These are phyloP conservation scores for Clathrus columnatus DNA, from an alignment of 768 basidiomycete species.

Conservation along the genomic window DNA sequence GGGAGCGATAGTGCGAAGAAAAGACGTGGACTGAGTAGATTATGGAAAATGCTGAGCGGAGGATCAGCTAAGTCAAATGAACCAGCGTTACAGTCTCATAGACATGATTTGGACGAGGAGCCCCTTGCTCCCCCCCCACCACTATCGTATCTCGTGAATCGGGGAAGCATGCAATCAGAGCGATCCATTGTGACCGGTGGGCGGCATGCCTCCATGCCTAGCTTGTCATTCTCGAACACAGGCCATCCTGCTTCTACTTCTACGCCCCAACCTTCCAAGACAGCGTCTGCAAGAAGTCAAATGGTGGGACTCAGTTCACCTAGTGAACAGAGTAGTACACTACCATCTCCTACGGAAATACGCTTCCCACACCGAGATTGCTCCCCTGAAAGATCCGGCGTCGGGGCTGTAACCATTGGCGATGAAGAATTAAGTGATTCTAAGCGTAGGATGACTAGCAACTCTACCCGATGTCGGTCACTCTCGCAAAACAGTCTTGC, in stretches of 20 bases:
- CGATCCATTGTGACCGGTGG: constrained; percentile 38
- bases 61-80: constrained; percentile 34
- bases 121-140: constrained; percentile 89
- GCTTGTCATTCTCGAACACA: constrained; percentile 27
- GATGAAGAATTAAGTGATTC: constrained; percentile 5
- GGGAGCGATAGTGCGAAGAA: constrained; percentile 49
- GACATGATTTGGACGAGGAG: constrained; percentile 41
- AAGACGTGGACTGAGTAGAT: constrained; percentile 67
- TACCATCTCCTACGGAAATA: constrained; percentile 16
- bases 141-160: constrained; percentile 71
- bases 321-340: constrained; percentile 9
- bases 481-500: background rate
- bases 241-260: constrained; percentile 13
- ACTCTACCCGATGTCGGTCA: constrained; percentile 1
- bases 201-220: constrained; percentile 63
- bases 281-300: background rate
- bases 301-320: constrained; percentile 3
- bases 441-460: background rate
- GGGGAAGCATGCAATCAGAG: constrained; percentile 21
- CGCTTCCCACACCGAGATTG: constrained; percentile 14
- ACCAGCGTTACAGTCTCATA: constrained; percentile 29
- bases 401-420: constrained; percentile 1
- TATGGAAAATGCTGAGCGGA: constrained; percentile 73
- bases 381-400: too few relatives aligned
- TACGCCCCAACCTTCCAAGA: background rate